Conservation (phyloP, 768 basidiomycete species). For the Leccinum longicurvipes region DNA sequence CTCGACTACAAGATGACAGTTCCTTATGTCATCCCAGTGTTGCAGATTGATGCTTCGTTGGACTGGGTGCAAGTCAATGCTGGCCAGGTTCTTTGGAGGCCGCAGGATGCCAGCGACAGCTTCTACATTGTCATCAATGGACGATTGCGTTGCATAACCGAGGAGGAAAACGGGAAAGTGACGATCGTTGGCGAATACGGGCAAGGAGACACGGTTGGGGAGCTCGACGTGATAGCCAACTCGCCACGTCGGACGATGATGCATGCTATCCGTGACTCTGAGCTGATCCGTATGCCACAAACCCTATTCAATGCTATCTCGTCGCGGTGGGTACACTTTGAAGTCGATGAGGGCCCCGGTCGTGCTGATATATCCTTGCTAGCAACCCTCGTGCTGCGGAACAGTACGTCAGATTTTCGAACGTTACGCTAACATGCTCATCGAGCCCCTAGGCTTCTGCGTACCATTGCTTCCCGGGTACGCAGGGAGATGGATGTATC, state of each 20-base stretch:
- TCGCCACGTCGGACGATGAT: conserved; percentile 84
- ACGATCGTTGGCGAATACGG: conserved; percentile 91
- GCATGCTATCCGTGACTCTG: conserved; percentile 97
- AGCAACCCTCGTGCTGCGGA: conserved; percentile 86
- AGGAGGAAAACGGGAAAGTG: conserved; percentile 72
- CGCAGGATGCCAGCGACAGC: conserved; percentile 87
- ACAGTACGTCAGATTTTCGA: conserved; percentile 46
- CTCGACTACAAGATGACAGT: neutral
- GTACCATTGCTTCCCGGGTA: conserved; percentile 91
- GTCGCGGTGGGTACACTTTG: conserved; percentile 50
- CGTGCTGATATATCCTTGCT: neutral
- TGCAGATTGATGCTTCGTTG: conserved; percentile 94
- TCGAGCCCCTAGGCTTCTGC: conserved; percentile 51
- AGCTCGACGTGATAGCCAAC: conserved; percentile 95
- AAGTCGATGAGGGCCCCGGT: neutral
- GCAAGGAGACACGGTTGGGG: conserved; percentile 95
- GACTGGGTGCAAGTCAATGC: conserved; percentile 99
- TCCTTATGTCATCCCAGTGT: conserved; percentile 47
- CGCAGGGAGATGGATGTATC: conserved; percentile 75
- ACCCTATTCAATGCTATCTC: conserved; percentile 98
- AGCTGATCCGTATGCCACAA: conserved; percentile 94
- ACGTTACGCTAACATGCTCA: neutral
- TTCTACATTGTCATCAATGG: conserved; percentile 99
- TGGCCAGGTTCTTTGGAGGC: conserved; percentile 92
- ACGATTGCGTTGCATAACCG: conserved; percentile 84